phyloP scores from a whole-genome alignment of 768 basidiomycete genomes.

The Cystofilobasidium capitatum region DNA sequence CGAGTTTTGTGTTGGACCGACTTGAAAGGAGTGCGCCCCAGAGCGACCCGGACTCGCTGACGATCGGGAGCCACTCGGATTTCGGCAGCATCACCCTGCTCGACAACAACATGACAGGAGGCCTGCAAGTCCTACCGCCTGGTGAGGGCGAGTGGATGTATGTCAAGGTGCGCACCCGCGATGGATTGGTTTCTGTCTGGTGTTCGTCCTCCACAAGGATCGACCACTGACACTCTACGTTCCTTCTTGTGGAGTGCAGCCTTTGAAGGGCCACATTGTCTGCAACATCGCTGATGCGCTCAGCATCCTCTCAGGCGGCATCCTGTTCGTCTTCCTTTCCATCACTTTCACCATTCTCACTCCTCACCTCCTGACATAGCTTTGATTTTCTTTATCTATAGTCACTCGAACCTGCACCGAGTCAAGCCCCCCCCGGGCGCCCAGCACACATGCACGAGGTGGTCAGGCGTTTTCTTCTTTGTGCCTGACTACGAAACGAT shows the following conservation, averaged over 20 bases:
- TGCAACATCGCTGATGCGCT: conserved; percentile 25
- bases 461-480: conserved; percentile 24
- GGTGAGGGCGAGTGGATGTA: conserved; percentile 22
- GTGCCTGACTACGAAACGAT: neutral
- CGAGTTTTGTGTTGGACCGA: too few species aligned
- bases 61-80: conserved; percentile 25
- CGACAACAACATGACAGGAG: conserved; percentile 26
- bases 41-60: neutral
- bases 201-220: neutral
- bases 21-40: conserved; percentile 21
- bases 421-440: conserved; percentile 20
- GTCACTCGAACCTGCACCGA: conserved; percentile 24
- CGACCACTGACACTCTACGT: neutral
- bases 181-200: neutral
- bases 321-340: conserved; percentile 12
- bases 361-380: neutral
- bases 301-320: conserved; percentile 16
- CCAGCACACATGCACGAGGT: conserved; percentile 14
- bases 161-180: conserved; percentile 14
- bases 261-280: conserved; percentile 13
- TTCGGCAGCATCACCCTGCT: conserved; percentile 24
- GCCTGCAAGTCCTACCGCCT: conserved; percentile 23
- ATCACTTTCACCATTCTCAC: neutral
- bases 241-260: neutral
- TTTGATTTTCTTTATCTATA: neutral